These are phyloP conservation scores for Volvariella volvacea DNA, from an alignment of 1,284 basidiomycete genomes.

Conservation along the genomic window DNA sequence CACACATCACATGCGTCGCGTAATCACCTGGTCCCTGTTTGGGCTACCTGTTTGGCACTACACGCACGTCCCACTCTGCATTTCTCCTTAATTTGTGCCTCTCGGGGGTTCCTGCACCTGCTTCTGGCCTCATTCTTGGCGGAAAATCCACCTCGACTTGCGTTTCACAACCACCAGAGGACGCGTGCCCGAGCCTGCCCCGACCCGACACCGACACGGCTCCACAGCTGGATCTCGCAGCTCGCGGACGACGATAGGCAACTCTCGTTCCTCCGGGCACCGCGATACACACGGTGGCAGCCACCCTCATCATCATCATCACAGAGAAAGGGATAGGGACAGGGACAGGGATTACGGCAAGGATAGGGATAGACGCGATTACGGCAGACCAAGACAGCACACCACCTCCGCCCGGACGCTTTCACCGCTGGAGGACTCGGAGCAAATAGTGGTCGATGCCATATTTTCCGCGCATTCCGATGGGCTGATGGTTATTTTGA, in stretches of 20 bases:
- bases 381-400: too few species aligned
- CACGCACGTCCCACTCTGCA: conserved; percentile 4
- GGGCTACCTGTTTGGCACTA: too few species aligned
- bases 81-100: conserved; percentile 5
- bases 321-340: too few species aligned
- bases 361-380: too few species aligned
- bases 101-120: too few species aligned
- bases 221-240: conserved; percentile 8
- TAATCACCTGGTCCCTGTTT: too few species aligned
- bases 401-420: background rate
- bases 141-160: background rate
- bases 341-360: too few species aligned
- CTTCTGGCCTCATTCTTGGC: too few species aligned
- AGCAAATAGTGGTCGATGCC: conserved; percentile 51
- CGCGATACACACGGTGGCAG: background rate
- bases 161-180: conserved; percentile 13
- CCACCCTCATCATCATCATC: background rate
- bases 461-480: conserved; percentile 80
- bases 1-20: too few species aligned
- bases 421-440: conserved; percentile 1
- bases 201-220: conserved; percentile 19
- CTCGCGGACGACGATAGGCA: background rate
- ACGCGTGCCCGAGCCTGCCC: conserved; percentile 24
- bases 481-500: conserved; percentile 69
- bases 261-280: conserved; percentile 5